Evolutionary conservation across 2,329 filamentous ascomycete species (phyloP).

Genomic region (Neocatenulostroma microsporum): DNA sequence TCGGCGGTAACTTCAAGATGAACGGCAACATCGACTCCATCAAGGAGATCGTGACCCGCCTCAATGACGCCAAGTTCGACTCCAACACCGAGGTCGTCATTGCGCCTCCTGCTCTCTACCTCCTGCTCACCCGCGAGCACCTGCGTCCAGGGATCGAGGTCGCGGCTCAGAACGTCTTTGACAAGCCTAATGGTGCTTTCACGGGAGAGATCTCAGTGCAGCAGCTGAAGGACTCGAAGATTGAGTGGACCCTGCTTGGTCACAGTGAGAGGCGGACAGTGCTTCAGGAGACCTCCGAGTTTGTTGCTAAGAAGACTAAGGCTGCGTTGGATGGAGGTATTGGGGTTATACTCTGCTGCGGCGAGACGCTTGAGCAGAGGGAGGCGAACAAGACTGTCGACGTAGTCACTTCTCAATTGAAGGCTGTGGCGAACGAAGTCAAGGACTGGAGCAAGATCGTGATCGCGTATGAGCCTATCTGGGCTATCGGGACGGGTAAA

Average conservation of each 20-base stretch:
- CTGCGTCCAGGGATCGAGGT: constrained; percentile 72
- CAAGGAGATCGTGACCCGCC: constrained; percentile 79
- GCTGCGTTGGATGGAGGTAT: constrained; percentile 78
- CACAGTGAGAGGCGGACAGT: constrained; percentile 93
- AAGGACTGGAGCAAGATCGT: constrained; percentile 91
- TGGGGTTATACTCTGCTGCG: constrained; percentile 92
- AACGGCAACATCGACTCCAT: constrained; percentile 86
- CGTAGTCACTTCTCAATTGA: constrained; percentile 76
- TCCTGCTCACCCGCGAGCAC: constrained; percentile 74
- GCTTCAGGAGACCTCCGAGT: constrained; percentile 72
- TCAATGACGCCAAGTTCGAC: constrained; percentile 80
- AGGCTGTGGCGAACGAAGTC: constrained; percentile 69
- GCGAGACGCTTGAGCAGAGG: constrained; percentile 88
- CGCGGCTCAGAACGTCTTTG: constrained; percentile 92
- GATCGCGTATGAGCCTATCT: constrained; percentile 98
- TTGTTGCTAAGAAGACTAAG: constrained; percentile 92
- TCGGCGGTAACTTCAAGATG: constrained; percentile 88
- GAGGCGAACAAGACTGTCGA: constrained; percentile 79
- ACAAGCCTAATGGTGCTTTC: constrained; percentile 82
- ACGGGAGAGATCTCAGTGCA: constrained; percentile 92
- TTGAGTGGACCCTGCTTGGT: constrained; percentile 85
- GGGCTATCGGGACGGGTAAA: constrained; percentile 88
- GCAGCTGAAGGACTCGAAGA: constrained; percentile 81
- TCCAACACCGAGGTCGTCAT: constrained; percentile 84
- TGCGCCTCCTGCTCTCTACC: constrained; percentile 83